Evolutionary conservation across 148 eudicot species (phyloP), one percentile per base, ranked within the genome.

Genomic region (Arbutus unedo): DNA sequence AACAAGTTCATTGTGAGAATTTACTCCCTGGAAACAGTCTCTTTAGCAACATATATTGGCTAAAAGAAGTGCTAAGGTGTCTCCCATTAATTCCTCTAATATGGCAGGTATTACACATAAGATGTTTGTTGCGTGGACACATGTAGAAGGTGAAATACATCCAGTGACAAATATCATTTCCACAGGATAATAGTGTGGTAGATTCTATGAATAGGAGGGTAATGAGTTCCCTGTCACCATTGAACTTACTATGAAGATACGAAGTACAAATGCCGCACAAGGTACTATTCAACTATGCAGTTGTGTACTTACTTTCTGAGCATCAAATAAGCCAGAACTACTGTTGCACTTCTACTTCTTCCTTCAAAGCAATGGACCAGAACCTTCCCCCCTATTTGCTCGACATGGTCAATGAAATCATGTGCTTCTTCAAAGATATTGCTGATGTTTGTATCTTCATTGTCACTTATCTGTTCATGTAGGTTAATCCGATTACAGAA

Each of bases 301-400:
- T 43, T 55, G n/a, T 78, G 43, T 13, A 89, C 98, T 90, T 93
- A 97, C 99, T 97, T 97, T 82, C 90, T 90, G 68, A 90, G 90
- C 95, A 97, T 94, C 59, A 97, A 85, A 85, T 92, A 94, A 74
- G 98, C 98, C 82, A 97, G 91, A 82, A 97, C 93, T 74, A 91
- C 83, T 50, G 97, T 97, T 18, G 98, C 98, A 79, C 99, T 97
- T 87, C 99, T 89, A 84, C 99, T 97, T 88, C 93, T 93, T 84
- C 99, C 99, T 92, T 97, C 98, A 79, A 97, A 97, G 90, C 99
- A 97, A 82, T 97, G 99, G 80, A 97, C 99, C 90, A 97, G 86
- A 85, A 97, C 96, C 88, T 94, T 94, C 73, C 98, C 98, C 54
- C 91, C 91, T 70, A 78, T 79, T 84, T 87, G 88, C 82, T 94